Evolutionary conservation across 2,329 filamentous ascomycete genomes (phyloP).

Genomic region (Penicillium sp.): DNA sequence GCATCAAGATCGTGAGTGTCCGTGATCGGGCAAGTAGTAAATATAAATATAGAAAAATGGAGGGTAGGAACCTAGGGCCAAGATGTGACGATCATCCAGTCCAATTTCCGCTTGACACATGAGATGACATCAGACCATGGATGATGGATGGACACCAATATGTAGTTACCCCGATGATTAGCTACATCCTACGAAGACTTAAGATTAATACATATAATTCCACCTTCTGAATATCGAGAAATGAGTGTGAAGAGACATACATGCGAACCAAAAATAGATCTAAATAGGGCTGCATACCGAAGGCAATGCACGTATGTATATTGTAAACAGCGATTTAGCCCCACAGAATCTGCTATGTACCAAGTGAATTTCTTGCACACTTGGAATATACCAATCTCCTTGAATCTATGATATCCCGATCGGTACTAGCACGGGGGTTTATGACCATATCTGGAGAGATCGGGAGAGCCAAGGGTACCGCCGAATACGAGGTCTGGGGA

Average conservation of each 20-base stretch:
- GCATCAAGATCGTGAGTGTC: too few relatives aligned
- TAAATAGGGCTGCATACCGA: background rate
- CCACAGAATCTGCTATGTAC: background rate
- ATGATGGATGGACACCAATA: too few relatives aligned
- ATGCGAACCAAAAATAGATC: background rate
- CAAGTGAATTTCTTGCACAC: too few relatives aligned
- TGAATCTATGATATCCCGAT: background rate
- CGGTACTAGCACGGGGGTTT: background rate
- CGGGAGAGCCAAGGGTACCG: constrained; percentile 6
- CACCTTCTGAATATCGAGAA: too few relatives aligned
- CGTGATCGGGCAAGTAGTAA: too few relatives aligned
- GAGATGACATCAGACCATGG: too few relatives aligned
- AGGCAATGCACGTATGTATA: background rate
- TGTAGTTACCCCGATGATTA: too few relatives aligned
- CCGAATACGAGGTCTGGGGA: constrained; percentile 15
- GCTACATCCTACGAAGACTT: too few relatives aligned
- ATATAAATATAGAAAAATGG: constrained; percentile 5
- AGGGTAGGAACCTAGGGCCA: background rate
- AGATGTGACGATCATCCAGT: background rate
- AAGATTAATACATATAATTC: too few relatives aligned
- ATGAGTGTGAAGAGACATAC: background rate
- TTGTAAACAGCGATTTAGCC: background rate
- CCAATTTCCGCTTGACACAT: background rate
- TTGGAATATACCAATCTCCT: background rate
- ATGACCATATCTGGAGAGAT: background rate